Evolutionary conservation across 108 stramenopile genomes (phyloP).

Genomic region (Schizochytrium sp.): DNA sequence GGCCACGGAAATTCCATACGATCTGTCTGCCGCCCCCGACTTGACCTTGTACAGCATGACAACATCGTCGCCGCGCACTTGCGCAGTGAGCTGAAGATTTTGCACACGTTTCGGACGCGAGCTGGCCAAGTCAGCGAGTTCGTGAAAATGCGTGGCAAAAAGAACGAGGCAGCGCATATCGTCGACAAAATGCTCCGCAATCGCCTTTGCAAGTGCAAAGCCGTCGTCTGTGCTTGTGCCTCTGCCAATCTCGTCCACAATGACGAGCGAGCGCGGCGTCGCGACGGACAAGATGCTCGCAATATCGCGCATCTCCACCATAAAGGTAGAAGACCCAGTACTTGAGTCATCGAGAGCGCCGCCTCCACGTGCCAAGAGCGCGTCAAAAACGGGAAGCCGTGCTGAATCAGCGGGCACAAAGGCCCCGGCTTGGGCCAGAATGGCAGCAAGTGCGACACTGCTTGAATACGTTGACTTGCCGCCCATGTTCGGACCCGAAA

Average conservation of each 20-base stretch:
- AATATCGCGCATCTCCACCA: slow-evolving; percentile 47
- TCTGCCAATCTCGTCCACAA: slow-evolving; percentile 47
- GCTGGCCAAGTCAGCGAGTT: slow-evolving; percentile 28
- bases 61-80: slow-evolving; percentile 1
- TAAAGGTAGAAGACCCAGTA: slow-evolving; percentile 40
- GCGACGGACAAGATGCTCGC: slow-evolving; percentile 25
- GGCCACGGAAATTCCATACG: slow-evolving; percentile 91
- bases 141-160: slow-evolving; percentile 56
- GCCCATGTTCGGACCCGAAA: slow-evolving; percentile 48
- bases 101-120: slow-evolving; percentile 8
- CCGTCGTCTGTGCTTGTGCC: slow-evolving; percentile 46
- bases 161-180: slow-evolving; percentile 15
- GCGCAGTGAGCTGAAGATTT: slow-evolving; percentile 38
- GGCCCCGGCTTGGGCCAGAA: slow-evolving; percentile 43
- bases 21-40: slow-evolving; percentile 76
- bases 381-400: slow-evolving; percentile 27
- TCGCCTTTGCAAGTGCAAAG: slow-evolving; percentile 48
- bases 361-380: slow-evolving; percentile 32
- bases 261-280: slow-evolving; percentile 27
- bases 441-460: slow-evolving; percentile 36
- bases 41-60: slow-evolving; percentile 55
- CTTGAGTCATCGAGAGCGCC: slow-evolving; percentile 25
- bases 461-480: slow-evolving; percentile 46
- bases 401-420: slow-evolving; percentile 41
- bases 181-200: slow-evolving; percentile 32